Evolutionary conservation across 805 yeast species (phyloP).

Genomic region (Candida cerambycidarum): DNA sequence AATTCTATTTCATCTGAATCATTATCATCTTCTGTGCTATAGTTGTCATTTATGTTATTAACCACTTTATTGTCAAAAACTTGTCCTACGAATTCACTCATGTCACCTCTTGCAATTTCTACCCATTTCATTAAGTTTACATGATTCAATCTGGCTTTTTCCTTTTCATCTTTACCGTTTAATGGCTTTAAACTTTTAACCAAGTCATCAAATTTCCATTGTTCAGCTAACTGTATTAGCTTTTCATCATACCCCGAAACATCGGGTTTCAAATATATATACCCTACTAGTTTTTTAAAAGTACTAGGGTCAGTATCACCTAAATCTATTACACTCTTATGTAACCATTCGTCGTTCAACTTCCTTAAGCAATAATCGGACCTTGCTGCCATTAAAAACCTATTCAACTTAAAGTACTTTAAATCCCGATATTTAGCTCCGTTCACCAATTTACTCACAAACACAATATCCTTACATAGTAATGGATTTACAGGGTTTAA

Average conservation of each 20-base stretch:
- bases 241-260: slow-evolving; percentile 22
- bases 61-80: slow-evolving; percentile 22
- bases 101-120: slow-evolving; percentile 34
- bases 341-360: slow-evolving; percentile 16
- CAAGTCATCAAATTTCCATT: slow-evolving; percentile 35
- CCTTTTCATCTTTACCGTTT: slow-evolving; percentile 13
- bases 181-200: slow-evolving; percentile 27
- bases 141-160: slow-evolving; percentile 30
- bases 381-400: slow-evolving; percentile 38
- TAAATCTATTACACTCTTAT: slow-evolving; percentile 9
- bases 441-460: slow-evolving; percentile 22
- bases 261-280: slow-evolving; percentile 33
- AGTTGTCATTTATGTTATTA: neutral
- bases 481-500: slow-evolving; percentile 23
- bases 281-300: slow-evolving; percentile 28
- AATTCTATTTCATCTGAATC: slow-evolving; percentile 26
- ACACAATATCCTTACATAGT: slow-evolving; percentile 32
- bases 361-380: slow-evolving; percentile 24
- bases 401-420: slow-evolving; percentile 21
- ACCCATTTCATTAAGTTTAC: slow-evolving; percentile 30
- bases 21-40: neutral
- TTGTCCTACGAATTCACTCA: slow-evolving; percentile 27
- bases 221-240: slow-evolving; percentile 17
- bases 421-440: slow-evolving; percentile 15
- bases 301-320: slow-evolving; percentile 20